A percentile compares a stretch with the other conserved stretches of the same genome.
These are phyloP conservation scores for Nephromyces sp. DNA, from an alignment of 169 alveolate genomes.

Conservation along the genomic window DNA sequence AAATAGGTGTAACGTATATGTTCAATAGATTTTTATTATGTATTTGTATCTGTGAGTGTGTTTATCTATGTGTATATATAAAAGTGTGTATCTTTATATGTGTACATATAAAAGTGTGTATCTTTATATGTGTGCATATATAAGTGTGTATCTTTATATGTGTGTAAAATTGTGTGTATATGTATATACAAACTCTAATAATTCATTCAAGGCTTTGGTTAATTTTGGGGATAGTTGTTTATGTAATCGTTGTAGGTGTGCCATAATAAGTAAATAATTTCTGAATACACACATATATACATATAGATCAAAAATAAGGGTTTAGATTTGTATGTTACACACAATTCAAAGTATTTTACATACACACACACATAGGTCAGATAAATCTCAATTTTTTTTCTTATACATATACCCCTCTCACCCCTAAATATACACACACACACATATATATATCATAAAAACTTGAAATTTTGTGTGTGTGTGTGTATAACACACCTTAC, in stretches of 20 bases:
- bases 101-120: too few species aligned
- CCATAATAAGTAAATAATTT: slow-evolving; percentile 56
- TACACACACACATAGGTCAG: neutral
- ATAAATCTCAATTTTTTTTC: neutral
- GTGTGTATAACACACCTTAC: slow-evolving; percentile 3
- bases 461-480: neutral
- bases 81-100: too few species aligned
- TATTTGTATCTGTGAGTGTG: too few species aligned
- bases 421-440: neutral
- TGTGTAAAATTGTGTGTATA: too few species aligned
- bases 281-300: neutral
- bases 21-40: too few species aligned
- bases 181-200: slow-evolving; percentile 21
- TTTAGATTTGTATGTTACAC: neutral
- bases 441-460: neutral
- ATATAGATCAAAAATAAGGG: neutral
- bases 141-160: too few species aligned
- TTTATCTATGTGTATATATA: too few species aligned
- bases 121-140: too few species aligned
- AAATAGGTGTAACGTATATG: too few species aligned
- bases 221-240: slow-evolving; percentile 51
- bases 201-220: slow-evolving; percentile 41
- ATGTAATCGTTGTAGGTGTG: slow-evolving; percentile 68
- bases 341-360: too few species aligned
- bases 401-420: neutral